These are phyloP conservation scores for Epicoccum sorghinum DNA, from an alignment of 2,329 filamentous ascomycete species.

Conservation along the genomic window DNA sequence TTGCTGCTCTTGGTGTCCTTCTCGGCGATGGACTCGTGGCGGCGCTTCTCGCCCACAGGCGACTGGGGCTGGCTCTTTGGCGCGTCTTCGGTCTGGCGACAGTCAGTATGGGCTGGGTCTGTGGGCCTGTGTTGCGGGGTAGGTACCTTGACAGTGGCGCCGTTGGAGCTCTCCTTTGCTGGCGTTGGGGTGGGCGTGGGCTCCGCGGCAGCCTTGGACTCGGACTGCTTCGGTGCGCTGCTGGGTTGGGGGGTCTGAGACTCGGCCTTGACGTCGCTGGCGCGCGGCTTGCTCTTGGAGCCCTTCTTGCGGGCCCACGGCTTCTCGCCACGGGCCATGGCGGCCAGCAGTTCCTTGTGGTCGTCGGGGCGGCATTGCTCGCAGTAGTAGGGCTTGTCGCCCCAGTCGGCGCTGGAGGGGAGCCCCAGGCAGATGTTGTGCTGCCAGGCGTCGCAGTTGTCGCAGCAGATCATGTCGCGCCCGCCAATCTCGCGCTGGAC, in stretches of 20 bases:
- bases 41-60: conserved; percentile 46
- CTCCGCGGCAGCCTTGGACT: conserved; percentile 9
- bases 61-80: conserved; percentile 42
- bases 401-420: conserved; percentile 69
- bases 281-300: conserved; percentile 65
- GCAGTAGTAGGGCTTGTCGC: conserved; percentile 73
- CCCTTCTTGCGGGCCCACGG: conserved; percentile 75
- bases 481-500: conserved; percentile 79
- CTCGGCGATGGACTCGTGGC: conserved; percentile 39
- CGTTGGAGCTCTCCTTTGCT: conserved; percentile 31
- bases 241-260: conserved; percentile 27
- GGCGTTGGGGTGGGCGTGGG: conserved; percentile 24
- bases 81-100: conserved; percentile 24
- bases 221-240: conserved; percentile 20
- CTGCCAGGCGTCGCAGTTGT: conserved; percentile 92
- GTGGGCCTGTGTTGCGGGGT: too few species aligned
- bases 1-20: conserved; percentile 37
- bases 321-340: conserved; percentile 78
- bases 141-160: conserved; percentile 34
- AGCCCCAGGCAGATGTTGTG: conserved; percentile 96
- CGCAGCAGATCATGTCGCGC: conserved; percentile 94
- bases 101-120: conserved; percentile 7
- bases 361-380: conserved; percentile 85
- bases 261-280: conserved; percentile 65
- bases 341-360: conserved; percentile 80